Percentiles rank a stretch among this genome's conserved stretches.
These are phyloP conservation scores for Talaromyces adpressus DNA, from an alignment of 495 filamentous ascomycete genomes.

Conservation along the genomic window DNA sequence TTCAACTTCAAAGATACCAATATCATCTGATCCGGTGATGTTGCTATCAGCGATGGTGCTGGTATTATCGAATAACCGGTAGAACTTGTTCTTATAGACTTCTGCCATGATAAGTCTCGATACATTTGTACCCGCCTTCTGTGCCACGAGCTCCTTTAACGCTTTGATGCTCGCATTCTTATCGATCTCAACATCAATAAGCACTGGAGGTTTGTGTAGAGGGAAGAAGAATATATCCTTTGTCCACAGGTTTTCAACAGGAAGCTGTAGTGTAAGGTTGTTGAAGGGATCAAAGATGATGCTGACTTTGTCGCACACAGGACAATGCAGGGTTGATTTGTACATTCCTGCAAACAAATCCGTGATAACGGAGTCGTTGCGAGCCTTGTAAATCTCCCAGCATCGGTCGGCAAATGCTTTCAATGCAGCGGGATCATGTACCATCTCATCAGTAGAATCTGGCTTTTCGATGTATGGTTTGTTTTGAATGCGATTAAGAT, in stretches of 20 bases:
- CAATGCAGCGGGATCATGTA: slow-evolving; percentile 69
- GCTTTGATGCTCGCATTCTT: slow-evolving; percentile 66
- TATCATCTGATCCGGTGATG: slow-evolving; percentile 55
- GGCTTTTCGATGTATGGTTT: slow-evolving; percentile 98
- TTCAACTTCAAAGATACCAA: slow-evolving; percentile 77
- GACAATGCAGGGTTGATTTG: slow-evolving; percentile 92
- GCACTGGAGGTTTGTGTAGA: slow-evolving; percentile 54
- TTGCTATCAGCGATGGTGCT: slow-evolving; percentile 57
- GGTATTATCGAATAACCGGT: slow-evolving; percentile 67
- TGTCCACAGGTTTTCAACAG: slow-evolving; percentile 70
- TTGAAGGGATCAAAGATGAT: slow-evolving; percentile 99
- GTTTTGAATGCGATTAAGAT: slow-evolving; percentile 85
- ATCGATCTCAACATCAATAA: slow-evolving; percentile 80
- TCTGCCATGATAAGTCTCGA: slow-evolving; percentile 65
- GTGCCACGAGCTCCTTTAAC: slow-evolving; percentile 71
- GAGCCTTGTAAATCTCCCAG: slow-evolving; percentile 84
- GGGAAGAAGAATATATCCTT: slow-evolving; percentile 69
- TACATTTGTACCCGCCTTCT: slow-evolving; percentile 51
- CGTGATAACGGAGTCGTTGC: slow-evolving; percentile 90
- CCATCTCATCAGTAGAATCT: slow-evolving; percentile 95
- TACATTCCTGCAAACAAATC: slow-evolving; percentile 97
- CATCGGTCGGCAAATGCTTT: slow-evolving; percentile 75
- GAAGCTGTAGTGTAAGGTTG: slow-evolving; percentile 84
- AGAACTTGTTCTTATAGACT: slow-evolving; percentile 74
- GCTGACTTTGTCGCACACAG: slow-evolving; percentile 86